These are phyloP conservation scores for Pterocarpus santalinus DNA, from an alignment of 306 rosid species.

Conservation along the genomic window DNA sequence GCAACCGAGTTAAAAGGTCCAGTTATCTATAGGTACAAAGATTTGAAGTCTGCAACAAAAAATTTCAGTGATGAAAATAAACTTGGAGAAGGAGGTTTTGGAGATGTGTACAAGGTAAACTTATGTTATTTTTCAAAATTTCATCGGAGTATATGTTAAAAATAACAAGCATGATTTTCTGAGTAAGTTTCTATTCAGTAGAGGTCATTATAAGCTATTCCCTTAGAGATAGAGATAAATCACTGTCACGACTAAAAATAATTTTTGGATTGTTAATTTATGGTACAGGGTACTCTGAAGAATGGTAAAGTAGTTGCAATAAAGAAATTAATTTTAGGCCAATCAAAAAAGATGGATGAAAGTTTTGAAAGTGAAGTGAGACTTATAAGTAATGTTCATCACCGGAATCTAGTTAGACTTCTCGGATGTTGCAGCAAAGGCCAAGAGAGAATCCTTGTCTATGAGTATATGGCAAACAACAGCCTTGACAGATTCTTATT, in stretches of 20 bases:
- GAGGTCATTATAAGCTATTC: neutral
- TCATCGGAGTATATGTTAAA: neutral
- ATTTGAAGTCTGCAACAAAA: conserved; percentile 68
- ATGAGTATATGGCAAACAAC: conserved; percentile 71
- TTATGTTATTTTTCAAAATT: neutral
- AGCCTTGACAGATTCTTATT: conserved; percentile 76
- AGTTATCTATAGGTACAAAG: conserved; percentile 60
- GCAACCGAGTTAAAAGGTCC: conserved; percentile 77
- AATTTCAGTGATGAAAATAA: conserved; percentile 67
- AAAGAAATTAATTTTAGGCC: conserved; percentile 63
- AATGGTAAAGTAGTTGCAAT: conserved; percentile 79
- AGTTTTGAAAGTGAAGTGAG: conserved; percentile 72
- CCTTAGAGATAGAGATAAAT: neutral
- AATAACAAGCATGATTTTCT: neutral
- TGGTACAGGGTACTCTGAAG: conserved; percentile 67
- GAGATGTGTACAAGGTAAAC: conserved; percentile 74
- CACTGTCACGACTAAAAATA: neutral
- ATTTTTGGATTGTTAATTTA: neutral
- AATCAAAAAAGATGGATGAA: conserved; percentile 56
- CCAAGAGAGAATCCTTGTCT: conserved; percentile 73
- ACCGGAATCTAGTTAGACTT: conserved; percentile 71
- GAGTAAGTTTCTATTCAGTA: neutral
- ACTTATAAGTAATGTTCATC: conserved; percentile 82
- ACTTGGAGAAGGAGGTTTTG: conserved; percentile 84
- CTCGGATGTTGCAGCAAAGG: conserved; percentile 79